Evolutionary conservation across 371 early-diverging fungal species (phyloP).

Genomic region (Mucor racemosus): DNA sequence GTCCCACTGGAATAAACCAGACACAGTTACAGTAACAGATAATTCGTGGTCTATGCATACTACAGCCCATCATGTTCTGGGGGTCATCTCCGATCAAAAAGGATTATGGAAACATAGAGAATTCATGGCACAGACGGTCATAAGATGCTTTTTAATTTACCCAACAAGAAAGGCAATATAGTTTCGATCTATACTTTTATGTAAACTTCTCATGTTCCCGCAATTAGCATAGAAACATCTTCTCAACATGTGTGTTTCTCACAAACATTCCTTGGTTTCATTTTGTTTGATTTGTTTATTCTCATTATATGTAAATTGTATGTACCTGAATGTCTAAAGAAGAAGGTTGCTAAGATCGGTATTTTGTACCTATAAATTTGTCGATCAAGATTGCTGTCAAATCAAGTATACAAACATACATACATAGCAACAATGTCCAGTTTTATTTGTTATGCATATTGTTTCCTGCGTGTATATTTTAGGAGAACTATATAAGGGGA

Average conservation of each 20-base stretch:
- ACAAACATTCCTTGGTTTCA: background rate
- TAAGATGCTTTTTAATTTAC: background rate
- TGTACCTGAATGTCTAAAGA: background rate
- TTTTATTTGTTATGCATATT: background rate
- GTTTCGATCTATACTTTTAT: background rate
- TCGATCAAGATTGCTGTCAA: background rate
- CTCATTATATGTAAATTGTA: no score
- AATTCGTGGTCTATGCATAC: no score
- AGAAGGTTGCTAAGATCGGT: background rate
- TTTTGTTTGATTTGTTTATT: no score
- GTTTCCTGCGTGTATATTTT: background rate
- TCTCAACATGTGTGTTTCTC: background rate
- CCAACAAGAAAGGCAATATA: background rate
- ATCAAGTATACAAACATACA: no score
- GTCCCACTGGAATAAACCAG: constrained; percentile 5
- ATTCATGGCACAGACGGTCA: background rate
- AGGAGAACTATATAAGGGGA: background rate
- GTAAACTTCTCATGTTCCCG: background rate
- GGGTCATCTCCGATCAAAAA: background rate
- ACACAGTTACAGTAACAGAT: constrained; percentile 4
- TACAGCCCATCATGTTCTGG: no score
- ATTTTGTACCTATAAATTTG: background rate
- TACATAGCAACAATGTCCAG: background rate
- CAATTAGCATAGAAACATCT: background rate
- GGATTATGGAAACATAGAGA: background rate